phyloP scores from a whole-genome alignment of 306 rosid species.

The Citrullus colocynthis region DNA sequence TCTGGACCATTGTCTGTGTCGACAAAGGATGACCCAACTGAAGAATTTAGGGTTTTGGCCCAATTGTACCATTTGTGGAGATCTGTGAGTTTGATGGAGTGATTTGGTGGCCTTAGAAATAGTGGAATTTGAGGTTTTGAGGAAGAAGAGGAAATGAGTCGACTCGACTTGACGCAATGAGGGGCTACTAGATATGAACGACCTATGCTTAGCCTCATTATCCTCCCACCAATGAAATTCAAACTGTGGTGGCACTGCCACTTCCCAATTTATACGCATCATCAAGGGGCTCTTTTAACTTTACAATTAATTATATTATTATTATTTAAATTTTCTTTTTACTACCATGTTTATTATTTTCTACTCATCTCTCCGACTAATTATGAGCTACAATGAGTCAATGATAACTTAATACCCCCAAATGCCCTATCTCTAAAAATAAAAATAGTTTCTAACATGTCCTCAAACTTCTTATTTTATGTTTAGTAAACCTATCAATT shows the following conservation, averaged over 20 bases:
- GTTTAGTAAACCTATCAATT: too few species aligned
- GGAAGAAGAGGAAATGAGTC: slow-evolving; percentile 21
- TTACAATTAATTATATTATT: too few species aligned
- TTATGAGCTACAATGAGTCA: too few species aligned
- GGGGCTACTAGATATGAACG: slow-evolving; percentile 18
- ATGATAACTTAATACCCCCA: too few species aligned
- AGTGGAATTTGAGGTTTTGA: slow-evolving; percentile 49
- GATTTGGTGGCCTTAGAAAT: slow-evolving; percentile 43
- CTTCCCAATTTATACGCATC: not conserved
- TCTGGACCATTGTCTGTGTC: slow-evolving; percentile 64
- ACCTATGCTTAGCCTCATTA: slow-evolving; percentile 37
- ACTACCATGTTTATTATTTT: too few species aligned
- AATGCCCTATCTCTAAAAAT: too few species aligned
- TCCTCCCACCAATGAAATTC: not conserved
- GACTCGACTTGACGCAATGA: slow-evolving; percentile 7
- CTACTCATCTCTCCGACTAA: too few species aligned
- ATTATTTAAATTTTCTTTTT: too few species aligned
- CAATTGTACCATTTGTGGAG: slow-evolving; percentile 65
- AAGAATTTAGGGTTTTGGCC: slow-evolving; percentile 50
- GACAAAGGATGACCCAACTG: slow-evolving; percentile 53
- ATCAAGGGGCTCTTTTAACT: too few species aligned
- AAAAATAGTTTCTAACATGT: too few species aligned
- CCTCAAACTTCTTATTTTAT: too few species aligned
- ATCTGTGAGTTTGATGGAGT: slow-evolving; percentile 38
- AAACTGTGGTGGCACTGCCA: not conserved